phyloP scores from a whole-genome alignment of 2,329 filamentous ascomycete genomes.

The Fusarium penzigii region DNA sequence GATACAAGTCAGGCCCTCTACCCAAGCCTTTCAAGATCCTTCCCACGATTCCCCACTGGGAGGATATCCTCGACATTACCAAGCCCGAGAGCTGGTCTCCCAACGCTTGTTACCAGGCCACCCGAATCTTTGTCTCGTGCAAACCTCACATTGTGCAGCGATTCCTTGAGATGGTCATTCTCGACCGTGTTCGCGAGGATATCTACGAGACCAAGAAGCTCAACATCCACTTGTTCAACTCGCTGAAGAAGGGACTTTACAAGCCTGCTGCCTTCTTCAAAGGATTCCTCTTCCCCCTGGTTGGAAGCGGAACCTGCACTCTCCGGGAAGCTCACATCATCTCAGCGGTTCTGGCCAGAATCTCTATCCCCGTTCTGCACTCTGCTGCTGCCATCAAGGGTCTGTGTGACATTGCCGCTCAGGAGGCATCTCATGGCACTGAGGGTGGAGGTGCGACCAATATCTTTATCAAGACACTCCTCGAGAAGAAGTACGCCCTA shows the following conservation, averaged over 20 bases:
- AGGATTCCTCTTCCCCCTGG: slow-evolving; percentile 88
- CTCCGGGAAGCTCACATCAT: slow-evolving; percentile 91
- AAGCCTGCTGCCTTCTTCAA: slow-evolving; percentile 97
- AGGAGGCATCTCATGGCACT: slow-evolving; percentile 79
- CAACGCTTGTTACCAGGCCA: slow-evolving; percentile 83
- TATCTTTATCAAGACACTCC: slow-evolving; percentile 87
- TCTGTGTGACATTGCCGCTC: slow-evolving; percentile 90
- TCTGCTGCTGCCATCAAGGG: slow-evolving; percentile 89
- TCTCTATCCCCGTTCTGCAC: slow-evolving; percentile 88
- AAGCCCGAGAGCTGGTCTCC: slow-evolving; percentile 73
- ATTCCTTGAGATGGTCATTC: slow-evolving; percentile 83
- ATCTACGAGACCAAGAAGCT: slow-evolving; percentile 94
- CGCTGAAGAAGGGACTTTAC: slow-evolving; percentile 88
- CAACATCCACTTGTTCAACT: slow-evolving; percentile 91
- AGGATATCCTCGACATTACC: slow-evolving; percentile 83
- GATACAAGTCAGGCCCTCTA: slow-evolving; percentile 94
- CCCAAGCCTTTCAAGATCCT: slow-evolving; percentile 98
- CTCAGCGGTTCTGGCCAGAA: slow-evolving; percentile 78
- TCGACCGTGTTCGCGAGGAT: slow-evolving; percentile 89
- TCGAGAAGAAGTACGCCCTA: slow-evolving; percentile 96
- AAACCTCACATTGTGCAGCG: slow-evolving; percentile 78
- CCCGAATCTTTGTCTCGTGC: slow-evolving; percentile 85
- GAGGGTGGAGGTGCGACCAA: slow-evolving; percentile 92
- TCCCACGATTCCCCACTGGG: slow-evolving; percentile 87
- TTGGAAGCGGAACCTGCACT: slow-evolving; percentile 84